Conservation (phyloP, 495 filamentous ascomycete genomes). For the Penicillium parvum region DNA sequence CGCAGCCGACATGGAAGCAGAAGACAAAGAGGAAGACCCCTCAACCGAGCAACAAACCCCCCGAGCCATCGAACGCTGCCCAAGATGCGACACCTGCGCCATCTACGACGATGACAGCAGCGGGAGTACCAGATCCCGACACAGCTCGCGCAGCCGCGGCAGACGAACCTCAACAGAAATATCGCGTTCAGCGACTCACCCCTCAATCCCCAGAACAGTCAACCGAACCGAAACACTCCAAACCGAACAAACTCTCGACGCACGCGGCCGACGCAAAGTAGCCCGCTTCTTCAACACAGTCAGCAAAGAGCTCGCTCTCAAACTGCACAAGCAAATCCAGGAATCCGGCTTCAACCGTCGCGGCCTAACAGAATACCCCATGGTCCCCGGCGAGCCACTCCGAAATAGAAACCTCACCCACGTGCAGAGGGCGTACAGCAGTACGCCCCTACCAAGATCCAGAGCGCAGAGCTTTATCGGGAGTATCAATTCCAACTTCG, state of each 20-base stretch:
- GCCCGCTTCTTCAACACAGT: conserved; percentile 30
- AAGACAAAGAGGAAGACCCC: conserved; percentile 8
- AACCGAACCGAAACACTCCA: conserved; percentile 9
- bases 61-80: neutral
- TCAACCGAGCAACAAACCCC: neutral
- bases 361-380: conserved; percentile 43
- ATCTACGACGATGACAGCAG: neutral
- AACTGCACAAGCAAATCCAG: conserved; percentile 38
- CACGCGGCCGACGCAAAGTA: conserved; percentile 36
- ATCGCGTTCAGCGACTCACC: neutral
- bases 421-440: conserved; percentile 39
- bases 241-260: conserved; percentile 9
- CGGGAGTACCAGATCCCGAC: neutral
- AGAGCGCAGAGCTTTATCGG: conserved; percentile 20
- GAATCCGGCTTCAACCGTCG: conserved; percentile 42
- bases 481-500: conserved; percentile 3
- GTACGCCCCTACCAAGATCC: conserved; percentile 19
- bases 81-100: conserved; percentile 3
- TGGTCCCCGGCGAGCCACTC: conserved; percentile 45
- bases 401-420: conserved; percentile 36
- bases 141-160: neutral
- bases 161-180: neutral
- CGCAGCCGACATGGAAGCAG: conserved; percentile 29
- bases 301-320: conserved; percentile 36
- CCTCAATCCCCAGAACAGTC: conserved; percentile 3